Evolutionary conservation across 2,329 filamentous ascomycete genomes (phyloP).

Genomic region (Teratosphaeria viscida): DNA sequence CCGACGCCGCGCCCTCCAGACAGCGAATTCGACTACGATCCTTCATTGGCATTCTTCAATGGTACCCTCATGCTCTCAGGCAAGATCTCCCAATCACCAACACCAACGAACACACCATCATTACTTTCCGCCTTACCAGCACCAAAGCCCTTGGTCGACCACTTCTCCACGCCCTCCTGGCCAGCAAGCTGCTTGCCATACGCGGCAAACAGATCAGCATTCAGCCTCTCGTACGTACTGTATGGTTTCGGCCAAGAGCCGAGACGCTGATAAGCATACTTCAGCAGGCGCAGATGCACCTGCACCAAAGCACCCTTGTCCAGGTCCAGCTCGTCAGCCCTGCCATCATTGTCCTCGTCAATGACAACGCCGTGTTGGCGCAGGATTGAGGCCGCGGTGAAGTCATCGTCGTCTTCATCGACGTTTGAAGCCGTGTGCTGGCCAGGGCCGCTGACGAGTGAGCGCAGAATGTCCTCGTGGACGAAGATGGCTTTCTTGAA

Average conservation of each 20-base stretch:
- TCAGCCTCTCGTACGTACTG: slow-evolving; percentile 39
- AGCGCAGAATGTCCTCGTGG: slow-evolving; percentile 22
- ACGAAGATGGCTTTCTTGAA: slow-evolving; percentile 31
- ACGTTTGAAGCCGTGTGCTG: slow-evolving; percentile 10
- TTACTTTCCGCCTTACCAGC: slow-evolving; percentile 36
- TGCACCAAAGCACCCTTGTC: slow-evolving; percentile 23
- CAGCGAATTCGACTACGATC: not conserved
- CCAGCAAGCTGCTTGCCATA: slow-evolving; percentile 31
- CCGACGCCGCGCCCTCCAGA: too few relatives aligned
- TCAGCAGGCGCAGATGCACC: slow-evolving; percentile 27
- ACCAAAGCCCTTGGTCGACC: slow-evolving; percentile 37
- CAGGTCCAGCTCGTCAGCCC: slow-evolving; percentile 12
- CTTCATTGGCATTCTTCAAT: not conserved
- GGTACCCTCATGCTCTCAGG: not conserved
- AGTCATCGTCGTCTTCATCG: slow-evolving; percentile 26
- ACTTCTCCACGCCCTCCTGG: slow-evolving; percentile 35
- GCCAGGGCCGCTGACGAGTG: slow-evolving; percentile 13
- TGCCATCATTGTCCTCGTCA: slow-evolving; percentile 16
- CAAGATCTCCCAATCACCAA: slow-evolving; percentile 19
- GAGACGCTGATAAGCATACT: slow-evolving; percentile 33
- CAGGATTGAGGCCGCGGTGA: slow-evolving; percentile 27
- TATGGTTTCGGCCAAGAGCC: slow-evolving; percentile 39
- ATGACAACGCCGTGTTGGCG: slow-evolving; percentile 25
- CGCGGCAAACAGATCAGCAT: slow-evolving; percentile 33
- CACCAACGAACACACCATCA: slow-evolving; percentile 25